Evolutionary conservation across 768 basidiomycete species (phyloP), one percentile per base, ranked within the genome.

Genomic region (Leccinum rimulosum): DNA sequence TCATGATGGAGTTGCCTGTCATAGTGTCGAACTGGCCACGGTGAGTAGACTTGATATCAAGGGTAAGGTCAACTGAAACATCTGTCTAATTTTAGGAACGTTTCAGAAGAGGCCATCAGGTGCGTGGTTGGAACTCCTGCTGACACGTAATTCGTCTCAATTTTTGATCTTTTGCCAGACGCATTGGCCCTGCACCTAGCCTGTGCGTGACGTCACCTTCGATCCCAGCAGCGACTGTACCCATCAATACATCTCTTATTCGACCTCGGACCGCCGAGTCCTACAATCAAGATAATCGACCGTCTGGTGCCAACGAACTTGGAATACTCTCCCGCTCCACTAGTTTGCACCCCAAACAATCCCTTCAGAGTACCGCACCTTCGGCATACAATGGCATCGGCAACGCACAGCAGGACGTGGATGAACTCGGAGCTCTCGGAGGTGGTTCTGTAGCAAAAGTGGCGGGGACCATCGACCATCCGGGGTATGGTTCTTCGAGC

Each of bases 1-100:
- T 93, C 14, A 75, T 80, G 19, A 82, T 92, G 78, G 89, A 91
- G 30, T 74, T 94, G 28, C 91, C 91, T 17, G 81, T 93, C 17
- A 85, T 91, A 49, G 79, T 94, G 36, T 91, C 91, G 5, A 93
- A 93, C 65, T 93, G 91, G 91, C 89, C 88, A 64, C 83, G 87
- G 91, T 89, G 61, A 49, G 85, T 75, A 6, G 35, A 27, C 51
- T 22, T 27, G 22, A 4, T 40, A 14, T 14, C 31, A 15, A 30
- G 27, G 12, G 36, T n/a, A 33, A 19, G 9, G 6, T 28, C 14
- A 33, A 51, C 45, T 58, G 1, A 57, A 27, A 4, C 6, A n/a
- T 47, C 2, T 8, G 22, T 6, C 4, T 28, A 27, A 55, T 60
- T 55, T n/a, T 60, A 91, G 91, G 66, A 76, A 76, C 48, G 86